phyloP scores from a whole-genome alignment of 2,329 filamentous ascomycete species.

The Neobulgaria alba region DNA sequence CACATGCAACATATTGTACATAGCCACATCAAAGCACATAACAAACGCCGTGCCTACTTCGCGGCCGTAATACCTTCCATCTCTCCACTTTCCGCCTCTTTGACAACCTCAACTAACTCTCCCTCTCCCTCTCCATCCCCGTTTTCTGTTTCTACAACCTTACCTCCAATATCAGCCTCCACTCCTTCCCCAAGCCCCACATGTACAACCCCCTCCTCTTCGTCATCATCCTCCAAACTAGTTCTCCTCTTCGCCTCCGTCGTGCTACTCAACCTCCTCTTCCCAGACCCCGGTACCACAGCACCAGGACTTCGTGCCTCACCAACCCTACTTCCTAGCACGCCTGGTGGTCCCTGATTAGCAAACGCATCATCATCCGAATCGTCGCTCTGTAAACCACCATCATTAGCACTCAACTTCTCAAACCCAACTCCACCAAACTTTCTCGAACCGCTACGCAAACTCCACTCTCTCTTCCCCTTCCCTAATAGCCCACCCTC shows the following conservation, averaged over 20 bases:
- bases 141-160: slow-evolving; percentile 2
- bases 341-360: background rate
- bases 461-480: background rate
- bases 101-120: slow-evolving; percentile 16
- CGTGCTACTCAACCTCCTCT: slow-evolving; percentile 22
- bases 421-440: background rate
- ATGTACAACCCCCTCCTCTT: slow-evolving; percentile 19
- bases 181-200: slow-evolving; percentile 12
- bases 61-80: slow-evolving; percentile 15
- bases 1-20: too few relatives aligned
- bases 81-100: slow-evolving; percentile 22
- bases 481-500: background rate
- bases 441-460: background rate
- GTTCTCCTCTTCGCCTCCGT: slow-evolving; percentile 28
- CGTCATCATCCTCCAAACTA: slow-evolving; percentile 29
- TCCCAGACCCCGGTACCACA: slow-evolving; percentile 5
- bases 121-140: slow-evolving; percentile 10
- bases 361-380: background rate
- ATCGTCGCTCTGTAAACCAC: background rate
- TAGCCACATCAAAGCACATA: too few relatives aligned
- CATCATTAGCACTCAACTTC: background rate
- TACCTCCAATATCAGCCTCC: slow-evolving; percentile 11
- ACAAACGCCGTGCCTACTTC: too few relatives aligned
- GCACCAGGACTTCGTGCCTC: too few relatives aligned
- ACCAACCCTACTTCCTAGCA: background rate